phyloP scores from a whole-genome alignment of 2,329 filamentous ascomycete genomes.

The Zymoseptoria ardabiliae region DNA sequence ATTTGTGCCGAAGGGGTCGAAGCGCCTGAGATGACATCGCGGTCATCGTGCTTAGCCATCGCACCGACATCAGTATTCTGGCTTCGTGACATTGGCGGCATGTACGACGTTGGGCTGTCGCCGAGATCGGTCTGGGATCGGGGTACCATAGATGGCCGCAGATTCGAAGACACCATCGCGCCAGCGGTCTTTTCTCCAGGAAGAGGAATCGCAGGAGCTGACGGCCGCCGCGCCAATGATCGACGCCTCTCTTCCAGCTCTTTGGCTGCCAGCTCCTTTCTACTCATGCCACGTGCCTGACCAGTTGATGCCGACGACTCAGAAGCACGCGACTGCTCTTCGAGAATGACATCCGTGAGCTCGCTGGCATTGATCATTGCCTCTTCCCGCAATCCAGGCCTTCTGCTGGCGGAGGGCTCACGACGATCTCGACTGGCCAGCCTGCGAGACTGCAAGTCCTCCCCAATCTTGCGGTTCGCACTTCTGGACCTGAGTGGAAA shows the following conservation, averaged over 20 bases:
- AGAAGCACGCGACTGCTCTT: conserved; percentile 6
- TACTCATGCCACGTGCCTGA: conserved; percentile 23
- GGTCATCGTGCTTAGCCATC: conserved; percentile 30
- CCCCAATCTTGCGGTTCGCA: conserved; percentile 36
- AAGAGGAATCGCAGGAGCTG: conserved; percentile 71
- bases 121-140: conserved; percentile 35
- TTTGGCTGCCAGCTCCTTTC: conserved; percentile 51
- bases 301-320: conserved; percentile 8
- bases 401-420: conserved; percentile 18
- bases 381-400: conserved; percentile 3
- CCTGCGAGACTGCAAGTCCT: conserved; percentile 29
- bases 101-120: conserved; percentile 37
- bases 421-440: conserved; percentile 20
- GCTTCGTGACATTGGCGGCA: conserved; percentile 46
- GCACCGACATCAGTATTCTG: conserved; percentile 57
- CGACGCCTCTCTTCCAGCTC: conserved; percentile 83
- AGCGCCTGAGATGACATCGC: conserved; percentile 28
- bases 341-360: neutral
- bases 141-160: conserved; percentile 32
- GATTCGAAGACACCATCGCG: conserved; percentile 33
- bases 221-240: conserved; percentile 73
- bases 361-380: neutral
- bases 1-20: conserved; percentile 51
- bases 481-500: conserved; percentile 46
- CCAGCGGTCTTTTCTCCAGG: conserved; percentile 40